Percentiles rank a stretch among this genome's conserved stretches.
Evolutionary conservation across 805 yeast genomes (phyloP).

Genomic region (Kodamaea kaohsiungensis): DNA sequence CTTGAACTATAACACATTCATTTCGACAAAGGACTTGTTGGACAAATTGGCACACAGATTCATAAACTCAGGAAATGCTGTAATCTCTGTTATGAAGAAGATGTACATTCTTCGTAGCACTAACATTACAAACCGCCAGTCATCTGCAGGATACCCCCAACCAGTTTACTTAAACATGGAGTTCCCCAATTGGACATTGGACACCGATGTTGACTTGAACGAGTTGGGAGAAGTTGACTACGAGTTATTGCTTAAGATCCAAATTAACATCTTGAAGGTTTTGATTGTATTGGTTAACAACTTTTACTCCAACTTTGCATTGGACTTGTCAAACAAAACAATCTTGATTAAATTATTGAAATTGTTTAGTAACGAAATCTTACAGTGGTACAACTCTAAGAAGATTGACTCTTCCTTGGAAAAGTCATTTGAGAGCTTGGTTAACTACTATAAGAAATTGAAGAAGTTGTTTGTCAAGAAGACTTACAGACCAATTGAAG

Average conservation of each 20-base stretch:
- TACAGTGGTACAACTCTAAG: constrained; percentile 47
- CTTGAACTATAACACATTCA: constrained; percentile 41
- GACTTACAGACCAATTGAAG: constrained; percentile 60
- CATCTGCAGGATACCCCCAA: constrained; percentile 8
- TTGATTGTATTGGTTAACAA: constrained; percentile 67
- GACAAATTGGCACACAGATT: constrained; percentile 43
- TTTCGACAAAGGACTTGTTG: constrained; percentile 39
- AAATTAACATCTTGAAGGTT: constrained; percentile 79
- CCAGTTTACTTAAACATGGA: constrained; percentile 14
- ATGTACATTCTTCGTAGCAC: constrained; percentile 17
- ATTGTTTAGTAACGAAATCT: constrained; percentile 65
- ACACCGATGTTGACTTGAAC: constrained; percentile 36
- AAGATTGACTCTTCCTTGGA: constrained; percentile 37
- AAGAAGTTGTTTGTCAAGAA: constrained; percentile 71
- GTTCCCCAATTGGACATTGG: constrained; percentile 64
- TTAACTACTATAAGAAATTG: constrained; percentile 58
- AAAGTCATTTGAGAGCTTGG: constrained; percentile 39
- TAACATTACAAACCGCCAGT: constrained; percentile 9
- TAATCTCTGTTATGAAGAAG: constrained; percentile 43
- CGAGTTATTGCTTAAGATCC: constrained; percentile 71
- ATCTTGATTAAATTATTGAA: constrained; percentile 65
- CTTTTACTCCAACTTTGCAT: constrained; percentile 74
- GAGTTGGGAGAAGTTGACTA: constrained; percentile 56
- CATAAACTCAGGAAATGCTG: constrained; percentile 46
- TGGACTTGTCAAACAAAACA: constrained; percentile 59